Evolutionary conservation across 2,329 filamentous ascomycete species (phyloP).

Genomic region (Reticulascus tulasneorum): DNA sequence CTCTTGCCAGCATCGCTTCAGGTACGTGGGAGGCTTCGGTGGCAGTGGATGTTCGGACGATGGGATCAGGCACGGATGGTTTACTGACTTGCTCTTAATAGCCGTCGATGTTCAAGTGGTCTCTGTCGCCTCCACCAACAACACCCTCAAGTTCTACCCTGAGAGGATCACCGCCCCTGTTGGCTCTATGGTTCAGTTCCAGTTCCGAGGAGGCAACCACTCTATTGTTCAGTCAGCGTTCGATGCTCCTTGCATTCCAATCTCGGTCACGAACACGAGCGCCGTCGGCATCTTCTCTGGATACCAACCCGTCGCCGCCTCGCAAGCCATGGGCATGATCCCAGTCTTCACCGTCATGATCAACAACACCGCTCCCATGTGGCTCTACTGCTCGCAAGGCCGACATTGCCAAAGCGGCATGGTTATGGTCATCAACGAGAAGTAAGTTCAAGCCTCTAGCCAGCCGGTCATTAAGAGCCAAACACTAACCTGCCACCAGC

Average conservation of each 20-base stretch:
- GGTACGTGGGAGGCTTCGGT: slow-evolving; percentile 26
- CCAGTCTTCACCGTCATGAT: slow-evolving; percentile 70
- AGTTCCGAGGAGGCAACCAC: slow-evolving; percentile 68
- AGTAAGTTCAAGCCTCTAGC: slow-evolving; percentile 42
- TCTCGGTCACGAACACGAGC: slow-evolving; percentile 47
- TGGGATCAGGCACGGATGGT: too few relatives aligned
- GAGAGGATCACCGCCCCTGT: slow-evolving; percentile 58
- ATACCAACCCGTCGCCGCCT: slow-evolving; percentile 60
- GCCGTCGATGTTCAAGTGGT: slow-evolving; percentile 56
- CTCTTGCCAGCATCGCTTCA: slow-evolving; percentile 43
- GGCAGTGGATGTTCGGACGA: neutral
- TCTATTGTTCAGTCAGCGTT: slow-evolving; percentile 77
- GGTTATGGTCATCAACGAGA: slow-evolving; percentile 72
- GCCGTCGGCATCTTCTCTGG: slow-evolving; percentile 62
- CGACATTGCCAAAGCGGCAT: slow-evolving; percentile 73
- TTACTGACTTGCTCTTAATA: slow-evolving; percentile 15
- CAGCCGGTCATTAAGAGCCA: neutral
- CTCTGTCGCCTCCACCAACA: slow-evolving; percentile 55
- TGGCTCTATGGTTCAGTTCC: slow-evolving; percentile 64
- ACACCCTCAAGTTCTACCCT: slow-evolving; percentile 60
- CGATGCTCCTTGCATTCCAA: slow-evolving; percentile 64
- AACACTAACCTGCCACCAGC: slow-evolving; percentile 21
- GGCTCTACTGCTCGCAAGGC: slow-evolving; percentile 73
- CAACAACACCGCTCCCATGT: slow-evolving; percentile 66
- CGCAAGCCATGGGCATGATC: slow-evolving; percentile 42